Percentiles rank a stretch among this genome's conserved stretches.
Evolutionary conservation across 257 asterid genomes (phyloP).

Genomic region (Solanum paucissectum): DNA sequence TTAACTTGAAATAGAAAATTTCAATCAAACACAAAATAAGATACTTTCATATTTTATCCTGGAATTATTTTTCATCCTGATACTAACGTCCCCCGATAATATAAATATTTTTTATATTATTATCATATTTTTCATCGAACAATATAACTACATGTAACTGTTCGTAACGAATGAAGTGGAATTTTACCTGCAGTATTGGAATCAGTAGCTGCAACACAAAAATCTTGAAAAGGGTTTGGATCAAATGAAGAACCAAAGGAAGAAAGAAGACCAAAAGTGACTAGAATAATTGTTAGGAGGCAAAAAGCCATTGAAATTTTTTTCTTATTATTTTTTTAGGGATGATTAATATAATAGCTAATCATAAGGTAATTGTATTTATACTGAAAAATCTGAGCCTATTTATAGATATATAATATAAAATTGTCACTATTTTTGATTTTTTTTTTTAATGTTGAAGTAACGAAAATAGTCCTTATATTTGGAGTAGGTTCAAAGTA

Average conservation of each 20-base stretch:
- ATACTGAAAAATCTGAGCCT: neutral
- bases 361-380: neutral
- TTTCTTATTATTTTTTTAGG: neutral
- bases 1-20: neutral
- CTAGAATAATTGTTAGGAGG: neutral
- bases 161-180: neutral
- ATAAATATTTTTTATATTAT: neutral
- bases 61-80: neutral
- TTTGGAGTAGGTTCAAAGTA: neutral
- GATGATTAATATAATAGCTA: neutral
- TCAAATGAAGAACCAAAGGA: neutral
- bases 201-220: neutral
- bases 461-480: neutral
- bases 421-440: neutral
- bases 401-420: neutral
- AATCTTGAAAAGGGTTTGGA: neutral
- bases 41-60: neutral
- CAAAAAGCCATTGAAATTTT: neutral
- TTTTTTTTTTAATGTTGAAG: neutral
- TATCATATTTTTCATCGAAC: neutral
- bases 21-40: neutral
- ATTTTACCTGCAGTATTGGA: neutral
- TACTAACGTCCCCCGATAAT: neutral
- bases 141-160: too few species aligned
- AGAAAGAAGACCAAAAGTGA: neutral